Base-by-base conservation (phyloP, 768 basidiomycete genomes). In the Tremella yokohamensis region DNA sequence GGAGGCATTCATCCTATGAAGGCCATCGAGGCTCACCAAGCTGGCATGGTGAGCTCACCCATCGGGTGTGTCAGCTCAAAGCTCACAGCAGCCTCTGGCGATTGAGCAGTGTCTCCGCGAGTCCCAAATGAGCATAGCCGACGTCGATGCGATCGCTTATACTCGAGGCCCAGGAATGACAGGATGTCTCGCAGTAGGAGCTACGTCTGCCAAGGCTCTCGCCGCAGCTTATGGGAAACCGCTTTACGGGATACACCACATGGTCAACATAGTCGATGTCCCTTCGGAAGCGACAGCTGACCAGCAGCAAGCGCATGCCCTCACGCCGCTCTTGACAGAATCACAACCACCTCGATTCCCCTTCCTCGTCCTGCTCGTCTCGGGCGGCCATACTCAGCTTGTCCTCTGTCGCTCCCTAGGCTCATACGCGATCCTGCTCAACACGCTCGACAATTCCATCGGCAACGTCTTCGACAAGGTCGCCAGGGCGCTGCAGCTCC, bases 381-480 rank as follows among this genome's bases (percentile, higher is more conserved):
- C 91, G 0, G 94, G 94, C n/a, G 93, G 93, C 1, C 94, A 98
- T 73, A 92, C 93, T 0, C 80, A 97, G 39, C 81, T 98, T 38
- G 80, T 96, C 1, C 84, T 94, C 11, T 89, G 86, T 0, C 79
- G 73, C 0, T 84, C 85, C 1, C 73, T 76, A 24, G 79, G 78
- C 4, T 76, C 79, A 0, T 96, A 89, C 73, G 79, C 80, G 58
- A 83, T 87, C 39, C 78, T 97, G 25, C 86, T 87, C 0, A 86
- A 85, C 15, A 89, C 87, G 0, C 76, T 79, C 4, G 90, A 93
- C 64, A 83, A 84, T 68, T 84, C 84, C 57, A 82, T 92, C 19
- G 90, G 92, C 78, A 82, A 86, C 49, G 81, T 86, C 0, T 88
- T 89, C 65, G 93, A 97, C 79, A 90, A 90, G 70, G 86, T 87